phyloP scores from a whole-genome alignment of 2,329 filamentous ascomycete genomes.

The Aspergillus versicolor region DNA sequence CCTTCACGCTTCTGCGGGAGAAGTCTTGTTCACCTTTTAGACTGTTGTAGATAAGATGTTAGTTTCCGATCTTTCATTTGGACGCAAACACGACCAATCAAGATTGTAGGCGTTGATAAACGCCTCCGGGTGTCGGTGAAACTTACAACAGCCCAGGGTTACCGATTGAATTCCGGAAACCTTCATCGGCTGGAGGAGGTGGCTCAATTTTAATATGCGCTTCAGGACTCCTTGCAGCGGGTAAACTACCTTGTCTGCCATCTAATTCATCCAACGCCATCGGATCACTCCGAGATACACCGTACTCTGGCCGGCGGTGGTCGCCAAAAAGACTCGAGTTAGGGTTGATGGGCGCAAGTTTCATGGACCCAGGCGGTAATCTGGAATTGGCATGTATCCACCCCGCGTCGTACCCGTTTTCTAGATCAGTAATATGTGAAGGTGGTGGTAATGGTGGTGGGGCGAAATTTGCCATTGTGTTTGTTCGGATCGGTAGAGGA shows the following conservation, averaged over 20 bases:
- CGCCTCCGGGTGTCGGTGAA: too few relatives aligned
- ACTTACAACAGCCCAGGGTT: constrained; percentile 35
- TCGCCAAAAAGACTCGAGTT: constrained; percentile 52
- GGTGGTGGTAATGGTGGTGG: constrained; percentile 68
- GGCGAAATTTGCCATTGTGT: constrained; percentile 45
- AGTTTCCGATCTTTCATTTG: not conserved
- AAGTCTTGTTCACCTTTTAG: constrained; percentile 61
- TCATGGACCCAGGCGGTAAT: constrained; percentile 48
- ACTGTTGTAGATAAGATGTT: constrained; percentile 34
- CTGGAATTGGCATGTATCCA: constrained; percentile 63
- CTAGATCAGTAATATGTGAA: constrained; percentile 57
- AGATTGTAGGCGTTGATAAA: not conserved
- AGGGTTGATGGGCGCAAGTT: constrained; percentile 47
- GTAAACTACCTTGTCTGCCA: constrained; percentile 29
- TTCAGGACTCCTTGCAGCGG: constrained; percentile 32
- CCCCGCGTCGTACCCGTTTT: constrained; percentile 59
- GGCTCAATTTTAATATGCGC: constrained; percentile 38
- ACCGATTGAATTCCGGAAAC: constrained; percentile 32
- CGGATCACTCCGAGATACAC: constrained; percentile 32
- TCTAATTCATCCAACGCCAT: constrained; percentile 40
- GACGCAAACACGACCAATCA: not conserved
- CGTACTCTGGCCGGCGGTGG: constrained; percentile 38
- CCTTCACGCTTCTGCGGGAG: constrained; percentile 57
- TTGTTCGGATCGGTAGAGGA: constrained; percentile 64
- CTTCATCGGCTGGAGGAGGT: constrained; percentile 30